Percentiles rank a stretch among this genome's conserved stretches.
phyloP scores from a whole-genome alignment of 1,139 yeast genomes.

The Sugiyamaella xylanicola region DNA sequence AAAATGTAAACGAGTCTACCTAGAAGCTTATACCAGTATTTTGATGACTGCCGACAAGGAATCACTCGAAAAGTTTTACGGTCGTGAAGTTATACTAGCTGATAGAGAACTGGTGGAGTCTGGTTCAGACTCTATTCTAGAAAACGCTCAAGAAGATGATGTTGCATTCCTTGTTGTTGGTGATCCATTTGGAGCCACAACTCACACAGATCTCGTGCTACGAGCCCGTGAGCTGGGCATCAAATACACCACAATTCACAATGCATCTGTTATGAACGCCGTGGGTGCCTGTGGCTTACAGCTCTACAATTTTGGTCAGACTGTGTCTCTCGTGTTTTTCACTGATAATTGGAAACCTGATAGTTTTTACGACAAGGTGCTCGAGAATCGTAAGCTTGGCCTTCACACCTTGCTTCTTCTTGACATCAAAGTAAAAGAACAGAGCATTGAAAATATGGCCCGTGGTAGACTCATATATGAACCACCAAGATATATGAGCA shows the following conservation, averaged over 20 bases:
- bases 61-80: constrained; percentile 70
- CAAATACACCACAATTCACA: constrained; percentile 80
- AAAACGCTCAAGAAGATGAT: constrained; percentile 73
- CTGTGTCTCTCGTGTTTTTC: constrained; percentile 92
- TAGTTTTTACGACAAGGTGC: constrained; percentile 83
- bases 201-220: constrained; percentile 90
- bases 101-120: constrained; percentile 93
- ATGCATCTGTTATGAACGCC: constrained; percentile 97
- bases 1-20: constrained; percentile 81
- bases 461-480: constrained; percentile 90
- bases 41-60: constrained; percentile 86
- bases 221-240: constrained; percentile 86
- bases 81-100: constrained; percentile 81
- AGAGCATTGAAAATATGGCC: constrained; percentile 91
- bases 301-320: constrained; percentile 93
- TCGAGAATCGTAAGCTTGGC: constrained; percentile 88
- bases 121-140: constrained; percentile 80
- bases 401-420: constrained; percentile 84
- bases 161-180: constrained; percentile 95
- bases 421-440: constrained; percentile 96
- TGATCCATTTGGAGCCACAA: constrained; percentile 97
- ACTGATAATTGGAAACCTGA: constrained; percentile 97
- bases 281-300: constrained; percentile 98
- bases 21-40: constrained; percentile 94
- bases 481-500: constrained; percentile 96